These are phyloP conservation scores for Yamadazyma spencermartinsiae DNA, from an alignment of 1,139 yeast species.

Conservation along the genomic window DNA sequence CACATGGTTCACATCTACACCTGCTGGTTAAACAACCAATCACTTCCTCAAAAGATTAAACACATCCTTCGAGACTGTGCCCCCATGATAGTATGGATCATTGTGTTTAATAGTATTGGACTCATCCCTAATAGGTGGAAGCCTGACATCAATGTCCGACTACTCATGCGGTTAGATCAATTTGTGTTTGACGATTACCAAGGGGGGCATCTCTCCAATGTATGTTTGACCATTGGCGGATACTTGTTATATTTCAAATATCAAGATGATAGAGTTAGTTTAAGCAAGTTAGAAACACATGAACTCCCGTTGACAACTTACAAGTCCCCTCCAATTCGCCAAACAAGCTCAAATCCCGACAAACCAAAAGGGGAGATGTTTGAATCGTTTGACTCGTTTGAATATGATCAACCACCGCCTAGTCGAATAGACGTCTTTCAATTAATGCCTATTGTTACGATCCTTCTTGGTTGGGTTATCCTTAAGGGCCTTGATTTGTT, in stretches of 20 bases:
- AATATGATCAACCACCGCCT: neutral
- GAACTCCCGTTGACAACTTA: no score
- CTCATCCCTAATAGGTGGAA: constrained; percentile 55
- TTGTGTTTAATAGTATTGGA: constrained; percentile 61
- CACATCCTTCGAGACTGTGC: constrained; percentile 48
- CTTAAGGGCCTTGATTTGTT: constrained; percentile 42
- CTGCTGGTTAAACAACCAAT: constrained; percentile 37
- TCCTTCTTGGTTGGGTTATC: constrained; percentile 37
- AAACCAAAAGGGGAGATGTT: constrained; percentile 1
- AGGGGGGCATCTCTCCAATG: constrained; percentile 17
- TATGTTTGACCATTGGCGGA: constrained; percentile 12
- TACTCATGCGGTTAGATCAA: constrained; percentile 44
- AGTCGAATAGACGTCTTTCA: neutral
- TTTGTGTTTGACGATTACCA: constrained; percentile 27
- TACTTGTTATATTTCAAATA: constrained; percentile 1
- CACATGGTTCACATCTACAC: constrained; percentile 7
- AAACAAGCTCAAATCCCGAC: neutral
- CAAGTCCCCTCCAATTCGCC: no score
- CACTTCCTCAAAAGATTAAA: constrained; percentile 27
- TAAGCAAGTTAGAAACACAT: no score
- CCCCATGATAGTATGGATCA: constrained; percentile 58
- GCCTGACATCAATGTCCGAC: constrained; percentile 54
- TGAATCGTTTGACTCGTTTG: neutral
- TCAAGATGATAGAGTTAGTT: neutral
- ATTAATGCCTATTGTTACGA: constrained; percentile 26